Evolutionary conservation across 352 stramenopile species (phyloP).

Genomic region (Phytophthora niederhauseri): DNA sequence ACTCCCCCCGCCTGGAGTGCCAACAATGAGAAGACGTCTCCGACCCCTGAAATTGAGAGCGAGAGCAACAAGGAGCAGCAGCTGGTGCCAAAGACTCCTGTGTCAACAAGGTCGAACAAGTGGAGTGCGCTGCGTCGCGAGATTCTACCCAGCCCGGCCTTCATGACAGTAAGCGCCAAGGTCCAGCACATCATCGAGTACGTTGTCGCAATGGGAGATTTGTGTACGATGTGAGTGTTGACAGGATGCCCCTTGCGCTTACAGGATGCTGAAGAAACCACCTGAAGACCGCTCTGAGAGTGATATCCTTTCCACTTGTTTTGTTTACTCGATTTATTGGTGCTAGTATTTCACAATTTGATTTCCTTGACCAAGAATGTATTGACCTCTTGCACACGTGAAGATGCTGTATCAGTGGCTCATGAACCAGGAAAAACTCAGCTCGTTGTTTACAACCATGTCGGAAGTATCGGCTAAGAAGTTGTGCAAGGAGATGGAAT

Average conservation of each 20-base stretch:
- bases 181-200: slow-evolving; percentile 76
- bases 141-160: slow-evolving; percentile 51
- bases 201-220: slow-evolving; percentile 2
- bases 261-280: slow-evolving; percentile 51
- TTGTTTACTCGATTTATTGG: background rate
- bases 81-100: slow-evolving; percentile 2
- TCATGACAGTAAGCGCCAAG: slow-evolving; percentile 68
- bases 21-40: slow-evolving; percentile 7
- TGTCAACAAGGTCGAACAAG: slow-evolving; percentile 16
- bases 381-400: slow-evolving; percentile 34
- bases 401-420: slow-evolving; percentile 84
- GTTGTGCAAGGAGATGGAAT: slow-evolving; percentile 88
- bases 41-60: slow-evolving; percentile 27
- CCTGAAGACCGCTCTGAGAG: slow-evolving; percentile 70
- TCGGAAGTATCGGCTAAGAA: slow-evolving; percentile 86
- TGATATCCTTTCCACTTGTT: slow-evolving; percentile 50
- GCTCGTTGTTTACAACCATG: slow-evolving; percentile 87
- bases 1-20: slow-evolving; percentile 1
- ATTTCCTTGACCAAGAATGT: slow-evolving; percentile 13
- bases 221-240: background rate
- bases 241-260: too few species aligned
- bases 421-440: slow-evolving; percentile 90
- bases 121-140: slow-evolving; percentile 41
- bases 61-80: slow-evolving; percentile 53
- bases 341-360: background rate